phyloP scores from a whole-genome alignment of 2,329 filamentous ascomycete genomes.

The Aspergillus sclerotialis region DNA sequence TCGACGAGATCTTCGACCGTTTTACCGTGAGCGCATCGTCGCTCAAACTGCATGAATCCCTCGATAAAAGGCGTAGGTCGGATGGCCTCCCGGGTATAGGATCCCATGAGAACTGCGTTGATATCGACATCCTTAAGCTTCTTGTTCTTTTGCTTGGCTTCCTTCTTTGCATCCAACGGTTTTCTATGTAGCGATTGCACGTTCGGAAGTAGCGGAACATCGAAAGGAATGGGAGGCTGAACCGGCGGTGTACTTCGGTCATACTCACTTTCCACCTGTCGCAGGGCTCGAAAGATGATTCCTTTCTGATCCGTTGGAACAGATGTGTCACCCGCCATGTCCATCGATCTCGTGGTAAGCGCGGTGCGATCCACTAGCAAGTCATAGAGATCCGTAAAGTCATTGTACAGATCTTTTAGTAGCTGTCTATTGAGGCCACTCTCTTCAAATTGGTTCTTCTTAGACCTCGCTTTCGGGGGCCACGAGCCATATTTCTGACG shows the following conservation, averaged over 20 bases:
- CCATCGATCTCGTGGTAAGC: constrained; percentile 70
- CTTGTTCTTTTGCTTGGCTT: constrained; percentile 62
- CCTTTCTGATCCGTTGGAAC: constrained; percentile 45
- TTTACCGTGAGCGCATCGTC: constrained; percentile 37
- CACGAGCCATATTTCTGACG: constrained; percentile 63
- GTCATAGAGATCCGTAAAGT: constrained; percentile 83
- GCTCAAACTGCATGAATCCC: constrained; percentile 43
- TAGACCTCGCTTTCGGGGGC: constrained; percentile 86
- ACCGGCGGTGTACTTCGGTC: constrained; percentile 86
- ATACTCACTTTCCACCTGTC: constrained; percentile 77
- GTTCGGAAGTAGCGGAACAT: constrained; percentile 70
- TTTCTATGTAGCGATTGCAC: constrained; percentile 60
- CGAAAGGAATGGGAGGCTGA: constrained; percentile 83
- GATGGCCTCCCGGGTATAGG: constrained; percentile 70
- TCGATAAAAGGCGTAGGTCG: constrained; percentile 42
- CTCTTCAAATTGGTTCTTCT: constrained; percentile 84
- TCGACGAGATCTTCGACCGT: constrained; percentile 39
- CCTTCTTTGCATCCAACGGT: constrained; percentile 63
- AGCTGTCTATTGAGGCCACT: constrained; percentile 81
- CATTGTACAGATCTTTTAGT: constrained; percentile 72
- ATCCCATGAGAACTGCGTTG: constrained; percentile 66
- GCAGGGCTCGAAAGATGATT: constrained; percentile 61
- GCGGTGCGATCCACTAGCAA: constrained; percentile 72
- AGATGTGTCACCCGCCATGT: constrained; percentile 53
- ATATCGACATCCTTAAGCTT: constrained; percentile 74